These are phyloP conservation scores for Polygonum maritimum DNA, from an alignment of 148 eudicot species.

Conservation along the genomic window DNA sequence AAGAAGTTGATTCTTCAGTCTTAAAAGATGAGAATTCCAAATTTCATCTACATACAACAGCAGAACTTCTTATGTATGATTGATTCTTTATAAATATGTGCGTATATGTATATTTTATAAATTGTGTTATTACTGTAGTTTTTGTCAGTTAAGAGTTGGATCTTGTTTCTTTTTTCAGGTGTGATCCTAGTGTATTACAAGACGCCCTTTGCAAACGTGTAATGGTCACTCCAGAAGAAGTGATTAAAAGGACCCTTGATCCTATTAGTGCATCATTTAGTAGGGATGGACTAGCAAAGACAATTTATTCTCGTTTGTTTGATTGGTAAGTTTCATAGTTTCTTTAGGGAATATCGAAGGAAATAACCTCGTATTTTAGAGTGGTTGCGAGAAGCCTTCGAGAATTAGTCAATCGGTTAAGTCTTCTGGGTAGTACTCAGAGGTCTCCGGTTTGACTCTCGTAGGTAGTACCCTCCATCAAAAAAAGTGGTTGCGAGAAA, in stretches of 20 bases:
- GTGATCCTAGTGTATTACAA: conserved; percentile 11
- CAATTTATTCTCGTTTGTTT: conserved; percentile 70
- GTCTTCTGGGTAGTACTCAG: no score
- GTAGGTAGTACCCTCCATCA: no score
- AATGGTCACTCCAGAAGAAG: conserved; percentile 20
- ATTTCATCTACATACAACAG: conserved; percentile 13
- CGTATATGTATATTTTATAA: no score
- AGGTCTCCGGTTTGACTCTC: no score
- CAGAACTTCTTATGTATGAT: conserved; percentile 11
- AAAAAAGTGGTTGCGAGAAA: no score
- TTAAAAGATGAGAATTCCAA: neutral
- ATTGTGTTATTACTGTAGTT: neutral
- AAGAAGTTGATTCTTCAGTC: conserved; percentile 8
- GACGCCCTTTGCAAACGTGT: conserved; percentile 19
- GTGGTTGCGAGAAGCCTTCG: no score
- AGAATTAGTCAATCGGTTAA: no score
- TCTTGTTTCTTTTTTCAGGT: conserved; percentile 15
- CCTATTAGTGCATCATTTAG: conserved; percentile 35
- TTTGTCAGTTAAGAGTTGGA: conserved; percentile 8
- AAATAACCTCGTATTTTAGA: no score
- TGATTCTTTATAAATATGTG: neutral
- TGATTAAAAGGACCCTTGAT: conserved; percentile 16
- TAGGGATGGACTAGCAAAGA: conserved; percentile 85
- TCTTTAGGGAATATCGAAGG: no score
- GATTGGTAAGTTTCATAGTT: conserved; percentile 42